Evolutionary conservation across 192 early-diverging fungal species (phyloP), one percentile per base, ranked within the genome.

Genomic region (Podila minutissima): DNA sequence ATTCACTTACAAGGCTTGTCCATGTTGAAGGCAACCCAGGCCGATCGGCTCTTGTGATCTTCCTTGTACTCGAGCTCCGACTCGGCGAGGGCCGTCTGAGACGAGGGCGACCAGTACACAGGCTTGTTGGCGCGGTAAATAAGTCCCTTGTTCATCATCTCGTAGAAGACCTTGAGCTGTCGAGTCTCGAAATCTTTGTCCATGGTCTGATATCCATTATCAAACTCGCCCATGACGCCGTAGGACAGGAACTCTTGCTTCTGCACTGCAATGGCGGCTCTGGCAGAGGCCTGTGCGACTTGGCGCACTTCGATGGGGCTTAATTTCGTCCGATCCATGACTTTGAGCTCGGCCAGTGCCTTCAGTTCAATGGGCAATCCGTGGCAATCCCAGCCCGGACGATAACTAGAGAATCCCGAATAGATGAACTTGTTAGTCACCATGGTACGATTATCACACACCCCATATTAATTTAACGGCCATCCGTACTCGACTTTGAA

Each of bases 101-200:
- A 94, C 4, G 94, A 95, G 5, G 94, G 94, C 33, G 93, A 95
- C 93, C 93, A 95, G 73, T 92, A 94, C 4, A 95, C 94, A 1
- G 94, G 94, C 66, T 93, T 93, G 79, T 90, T 87, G 71, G 92
- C 91, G 15, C 94, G 87, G 64, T 93, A 93, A 26, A 95, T 93
- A 28, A 91, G 88, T 9, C 88, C 88, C 66, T 88, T 88, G 69
- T 87, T 85, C 70, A 93, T 87, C 94, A 95, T 93, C 24, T 86
- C 83, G 31, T 86, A 83, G 66, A 95, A 95, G 12, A 95, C 84
- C 49, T 88, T 75, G 24, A 95, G 74, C 74, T 95, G 94, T 29
- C 88, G 85, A 24, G 90, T 86, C 73, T 94, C 93, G 67, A 93
- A 95, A 62, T 90, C 89, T 15, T 91, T 91, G 67, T 92, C 89